phyloP scores from a whole-genome alignment of 2,329 filamentous ascomycete genomes.

The Albifimbria verrucaria region DNA sequence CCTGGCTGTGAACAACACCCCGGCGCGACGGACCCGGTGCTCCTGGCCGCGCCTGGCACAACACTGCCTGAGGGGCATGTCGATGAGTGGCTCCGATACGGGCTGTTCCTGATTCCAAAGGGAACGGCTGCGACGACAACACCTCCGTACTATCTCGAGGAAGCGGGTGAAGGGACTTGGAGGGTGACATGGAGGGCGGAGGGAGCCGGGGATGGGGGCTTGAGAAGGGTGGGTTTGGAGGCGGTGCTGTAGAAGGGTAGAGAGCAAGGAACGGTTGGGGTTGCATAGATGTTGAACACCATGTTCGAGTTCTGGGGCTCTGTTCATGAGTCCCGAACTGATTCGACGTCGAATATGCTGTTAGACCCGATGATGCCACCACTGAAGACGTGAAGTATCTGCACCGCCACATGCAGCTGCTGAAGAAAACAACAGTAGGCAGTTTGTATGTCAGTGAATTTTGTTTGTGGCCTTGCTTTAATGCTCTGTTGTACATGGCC shows the following conservation, averaged over 20 bases:
- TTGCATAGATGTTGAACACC: background rate
- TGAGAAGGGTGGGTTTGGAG: background rate
- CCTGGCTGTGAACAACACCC: conserved; percentile 8
- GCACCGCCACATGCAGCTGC: too few species aligned
- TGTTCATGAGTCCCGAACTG: too few species aligned
- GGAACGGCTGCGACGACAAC: background rate
- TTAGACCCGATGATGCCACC: too few species aligned
- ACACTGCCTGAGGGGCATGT: conserved; percentile 2
- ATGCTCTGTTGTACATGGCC: too few species aligned
- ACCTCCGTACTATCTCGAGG: conserved; percentile 5
- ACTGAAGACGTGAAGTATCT: too few species aligned
- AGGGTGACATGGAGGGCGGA: conserved; percentile 1
- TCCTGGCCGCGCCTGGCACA: background rate
- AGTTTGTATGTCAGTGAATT: too few species aligned
- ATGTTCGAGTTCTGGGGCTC: too few species aligned
- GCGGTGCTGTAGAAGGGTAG: background rate
- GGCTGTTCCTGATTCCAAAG: conserved; percentile 1
- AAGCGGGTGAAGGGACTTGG: conserved; percentile 1
- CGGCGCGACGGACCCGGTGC: conserved; percentile 6
- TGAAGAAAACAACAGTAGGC: too few species aligned
- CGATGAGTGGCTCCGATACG: conserved; percentile 4
- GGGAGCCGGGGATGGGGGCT: background rate
- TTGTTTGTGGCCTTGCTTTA: too few species aligned
- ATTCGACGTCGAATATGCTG: too few species aligned
- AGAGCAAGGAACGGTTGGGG: background rate